phyloP scores from a whole-genome alignment of 257 asterid genomes.

The Ilex asprella region DNA sequence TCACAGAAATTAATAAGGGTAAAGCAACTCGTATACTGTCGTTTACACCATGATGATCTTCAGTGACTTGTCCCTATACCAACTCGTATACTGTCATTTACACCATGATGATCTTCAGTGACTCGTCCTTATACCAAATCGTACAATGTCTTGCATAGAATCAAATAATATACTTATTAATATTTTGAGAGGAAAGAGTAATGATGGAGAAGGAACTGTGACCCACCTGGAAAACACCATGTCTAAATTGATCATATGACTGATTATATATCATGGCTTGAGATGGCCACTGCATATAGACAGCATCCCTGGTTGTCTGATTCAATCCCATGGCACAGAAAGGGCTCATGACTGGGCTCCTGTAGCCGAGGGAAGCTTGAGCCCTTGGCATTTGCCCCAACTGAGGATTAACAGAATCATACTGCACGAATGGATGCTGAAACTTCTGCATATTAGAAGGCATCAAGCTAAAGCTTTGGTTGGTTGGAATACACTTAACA shows the following conservation, averaged over 20 bases:
- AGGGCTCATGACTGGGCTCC: conserved; percentile 58
- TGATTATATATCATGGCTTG: conserved; percentile 89
- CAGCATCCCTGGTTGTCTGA: conserved; percentile 55
- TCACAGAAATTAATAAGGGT: too few species aligned
- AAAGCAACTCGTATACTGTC: too few species aligned
- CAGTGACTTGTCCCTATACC: too few species aligned
- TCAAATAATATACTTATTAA: too few species aligned
- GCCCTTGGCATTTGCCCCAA: conserved; percentile 51
- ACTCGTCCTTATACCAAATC: too few species aligned
- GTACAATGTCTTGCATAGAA: too few species aligned
- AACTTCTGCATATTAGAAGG: conserved; percentile 50
- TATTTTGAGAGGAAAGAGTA: too few species aligned
- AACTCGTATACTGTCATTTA: too few species aligned
- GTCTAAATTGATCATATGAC: conserved; percentile 78
- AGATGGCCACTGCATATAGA: conserved; percentile 81
- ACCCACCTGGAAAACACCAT: conserved; percentile 64
- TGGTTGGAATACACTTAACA: conserved; percentile 49
- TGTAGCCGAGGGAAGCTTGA: conserved; percentile 58
- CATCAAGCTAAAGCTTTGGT: conserved; percentile 39
- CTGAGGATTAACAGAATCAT: conserved; percentile 62
- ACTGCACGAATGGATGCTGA: conserved; percentile 66
- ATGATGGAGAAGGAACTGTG: conserved; percentile 1
- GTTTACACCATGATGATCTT: too few species aligned
- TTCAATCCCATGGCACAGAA: conserved; percentile 64
- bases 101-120: too few species aligned